Evolutionary conservation across 225 moss, liverwort and hornwort genomes (phyloP), one percentile per base, ranked within the genome.

Genomic region (Climacium dendroides): DNA sequence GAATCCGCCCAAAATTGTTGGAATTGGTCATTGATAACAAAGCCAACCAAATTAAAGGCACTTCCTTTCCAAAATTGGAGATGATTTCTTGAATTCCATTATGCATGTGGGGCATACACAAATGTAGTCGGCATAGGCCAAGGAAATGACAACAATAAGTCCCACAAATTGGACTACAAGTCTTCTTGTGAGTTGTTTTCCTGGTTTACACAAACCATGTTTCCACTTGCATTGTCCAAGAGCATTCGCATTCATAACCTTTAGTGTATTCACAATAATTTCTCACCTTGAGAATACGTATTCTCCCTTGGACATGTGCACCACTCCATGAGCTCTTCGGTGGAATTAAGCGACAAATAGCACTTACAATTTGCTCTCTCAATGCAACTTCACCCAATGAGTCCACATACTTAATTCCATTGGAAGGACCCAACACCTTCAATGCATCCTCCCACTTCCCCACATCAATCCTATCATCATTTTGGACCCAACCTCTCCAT

Each of bases 371-470:
- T 8, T 80, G 20, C 35, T 85, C 57, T 62, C 73, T 74, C 81
- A 89, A 81, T 4, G 7, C 54, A 48, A 69, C 74, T 74, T 89
- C 63, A 72, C 79, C 85, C 58, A 64, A 72, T 4, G 34, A 47
- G 54, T 39, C 28, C 52, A 53, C 28, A 10, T 83, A 83, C 63
- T 63, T 72, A 25, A 62, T 35, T 45, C 74, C 84, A 73, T 84
- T 84, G 8, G 11, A 73, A 70, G 80, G 19, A 83, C 32, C 57
- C 37, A 89, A 53, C 18, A 57, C 63, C 72, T 64, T 48, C 85
- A 90, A 55, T 19, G 86, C 86, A 15, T 25, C 57, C 79, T 86
- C 67, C 88, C 91, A 91, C 86, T 89, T 84, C 19, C 10, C 11
- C 15, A 84, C 32, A 73, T 84, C 35, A 60, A 84, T 60, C 47